Percentiles rank a stretch among this genome's conserved stretches.
Evolutionary conservation across 352 stramenopile genomes (phyloP).

Genomic region (Phytophthora ramorum): DNA sequence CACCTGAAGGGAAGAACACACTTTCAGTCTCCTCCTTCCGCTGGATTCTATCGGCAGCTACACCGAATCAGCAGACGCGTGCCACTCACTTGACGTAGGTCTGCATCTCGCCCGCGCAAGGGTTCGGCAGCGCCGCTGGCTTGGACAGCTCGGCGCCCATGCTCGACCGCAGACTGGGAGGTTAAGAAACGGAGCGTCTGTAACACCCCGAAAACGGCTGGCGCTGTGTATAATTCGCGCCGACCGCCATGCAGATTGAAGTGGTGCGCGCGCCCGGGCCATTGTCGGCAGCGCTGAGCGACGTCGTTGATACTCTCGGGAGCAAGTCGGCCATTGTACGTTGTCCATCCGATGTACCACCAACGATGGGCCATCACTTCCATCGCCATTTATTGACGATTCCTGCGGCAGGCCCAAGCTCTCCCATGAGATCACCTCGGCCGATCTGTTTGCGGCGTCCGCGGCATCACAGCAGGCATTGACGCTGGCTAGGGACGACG

Average conservation of each 20-base stretch:
- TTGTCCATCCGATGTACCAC: constrained; percentile 10
- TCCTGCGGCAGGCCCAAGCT: constrained; percentile 54
- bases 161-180: constrained; percentile 12
- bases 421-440: constrained; percentile 67
- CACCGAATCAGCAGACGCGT: background rate
- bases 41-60: background rate
- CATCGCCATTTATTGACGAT: constrained; percentile 4
- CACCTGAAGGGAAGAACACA: constrained; percentile 41
- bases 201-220: constrained; percentile 23
- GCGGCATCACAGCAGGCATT: constrained; percentile 44
- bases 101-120: constrained; percentile 67
- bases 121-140: constrained; percentile 41
- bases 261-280: constrained; percentile 34
- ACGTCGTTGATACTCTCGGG: constrained; percentile 55
- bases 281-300: constrained; percentile 28
- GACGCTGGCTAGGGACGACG: constrained; percentile 39
- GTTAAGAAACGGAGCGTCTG: constrained; percentile 8
- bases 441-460: constrained; percentile 43
- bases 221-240: constrained; percentile 12
- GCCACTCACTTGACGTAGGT: constrained; percentile 76
- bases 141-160: constrained; percentile 80
- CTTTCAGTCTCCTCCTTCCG: constrained; percentile 21
- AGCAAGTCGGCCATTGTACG: constrained; percentile 52
- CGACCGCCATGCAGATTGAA: constrained; percentile 31
- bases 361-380: constrained; percentile 6